phyloP scores from a whole-genome alignment of 768 basidiomycete genomes.

The Suillus weaverae region DNA sequence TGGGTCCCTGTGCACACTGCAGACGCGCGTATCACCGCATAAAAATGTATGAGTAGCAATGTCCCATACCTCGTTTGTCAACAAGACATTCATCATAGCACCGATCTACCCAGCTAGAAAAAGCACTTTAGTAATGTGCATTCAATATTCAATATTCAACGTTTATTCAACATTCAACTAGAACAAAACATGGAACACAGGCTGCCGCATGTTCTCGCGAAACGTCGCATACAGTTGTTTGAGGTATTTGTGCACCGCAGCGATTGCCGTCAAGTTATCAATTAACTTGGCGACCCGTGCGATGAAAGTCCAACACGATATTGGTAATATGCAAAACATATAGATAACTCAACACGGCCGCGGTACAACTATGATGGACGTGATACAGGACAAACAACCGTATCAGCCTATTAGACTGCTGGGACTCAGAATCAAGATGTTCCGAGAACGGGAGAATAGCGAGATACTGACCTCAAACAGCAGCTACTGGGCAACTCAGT shows the following conservation, averaged over 20 bases:
- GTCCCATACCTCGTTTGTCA: slow-evolving; percentile 77
- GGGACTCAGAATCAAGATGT: neutral
- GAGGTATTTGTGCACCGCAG: neutral
- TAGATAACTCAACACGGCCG: neutral
- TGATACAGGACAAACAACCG: neutral
- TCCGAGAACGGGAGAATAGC: neutral
- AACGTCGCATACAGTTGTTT: slow-evolving; percentile 60
- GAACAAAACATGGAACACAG: neutral
- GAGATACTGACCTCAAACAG: neutral
- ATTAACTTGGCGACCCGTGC: neutral
- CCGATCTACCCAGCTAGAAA: slow-evolving; percentile 82
- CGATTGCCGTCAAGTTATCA: neutral
- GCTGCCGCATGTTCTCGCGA: slow-evolving; percentile 66
- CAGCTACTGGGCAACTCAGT: neutral
- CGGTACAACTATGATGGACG: neutral
- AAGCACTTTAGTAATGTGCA: neutral
- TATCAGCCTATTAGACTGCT: neutral
- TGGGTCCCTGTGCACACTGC: slow-evolving; percentile 59
- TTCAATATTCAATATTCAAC: neutral
- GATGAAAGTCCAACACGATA: neutral
- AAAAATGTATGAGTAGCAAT: slow-evolving; percentile 4
- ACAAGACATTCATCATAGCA: slow-evolving; percentile 90
- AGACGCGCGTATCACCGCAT: neutral
- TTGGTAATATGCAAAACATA: neutral
- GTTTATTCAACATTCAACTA: neutral